phyloP scores from a whole-genome alignment of 2,329 filamentous ascomycete genomes.

The Aureobasidium vineae region DNA sequence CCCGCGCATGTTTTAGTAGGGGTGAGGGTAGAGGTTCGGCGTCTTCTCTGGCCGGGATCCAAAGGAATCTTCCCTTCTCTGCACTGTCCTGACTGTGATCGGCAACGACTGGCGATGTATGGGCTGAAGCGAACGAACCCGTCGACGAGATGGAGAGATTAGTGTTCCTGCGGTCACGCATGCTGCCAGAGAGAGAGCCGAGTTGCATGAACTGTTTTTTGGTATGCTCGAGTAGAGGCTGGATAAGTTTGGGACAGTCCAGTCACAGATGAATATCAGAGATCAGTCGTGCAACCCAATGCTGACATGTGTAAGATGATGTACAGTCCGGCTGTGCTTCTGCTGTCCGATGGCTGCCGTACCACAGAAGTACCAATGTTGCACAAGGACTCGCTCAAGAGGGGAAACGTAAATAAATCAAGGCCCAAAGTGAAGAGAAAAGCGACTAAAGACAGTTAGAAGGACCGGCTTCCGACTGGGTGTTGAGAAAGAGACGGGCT shows the following conservation, averaged over 20 bases:
- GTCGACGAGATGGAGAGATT: conserved; percentile 53
- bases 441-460: conserved; percentile 12
- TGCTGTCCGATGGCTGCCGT: background rate
- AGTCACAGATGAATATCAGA: conserved; percentile 10
- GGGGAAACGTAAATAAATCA: background rate
- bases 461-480: conserved; percentile 22
- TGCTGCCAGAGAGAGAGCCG: conserved; percentile 17
- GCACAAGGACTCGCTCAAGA: background rate
- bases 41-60: conserved; percentile 23
- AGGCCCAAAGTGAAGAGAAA: background rate
- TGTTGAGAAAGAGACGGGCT: conserved; percentile 14
- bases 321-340: conserved; percentile 18
- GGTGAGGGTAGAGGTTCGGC: conserved; percentile 31
- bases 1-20: conserved; percentile 29
- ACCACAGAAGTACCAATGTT: conserved; percentile 10
- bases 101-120: conserved; percentile 49
- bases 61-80: conserved; percentile 57
- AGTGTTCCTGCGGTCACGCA: conserved; percentile 43
- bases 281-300: conserved; percentile 1
- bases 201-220: conserved; percentile 17
- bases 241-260: background rate
- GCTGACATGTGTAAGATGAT: conserved; percentile 22
- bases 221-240: background rate
- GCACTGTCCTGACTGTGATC: conserved; percentile 58
- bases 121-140: conserved; percentile 64